These are phyloP conservation scores for Candida silvicultrix DNA, from an alignment of 805 yeast species.

Conservation along the genomic window DNA sequence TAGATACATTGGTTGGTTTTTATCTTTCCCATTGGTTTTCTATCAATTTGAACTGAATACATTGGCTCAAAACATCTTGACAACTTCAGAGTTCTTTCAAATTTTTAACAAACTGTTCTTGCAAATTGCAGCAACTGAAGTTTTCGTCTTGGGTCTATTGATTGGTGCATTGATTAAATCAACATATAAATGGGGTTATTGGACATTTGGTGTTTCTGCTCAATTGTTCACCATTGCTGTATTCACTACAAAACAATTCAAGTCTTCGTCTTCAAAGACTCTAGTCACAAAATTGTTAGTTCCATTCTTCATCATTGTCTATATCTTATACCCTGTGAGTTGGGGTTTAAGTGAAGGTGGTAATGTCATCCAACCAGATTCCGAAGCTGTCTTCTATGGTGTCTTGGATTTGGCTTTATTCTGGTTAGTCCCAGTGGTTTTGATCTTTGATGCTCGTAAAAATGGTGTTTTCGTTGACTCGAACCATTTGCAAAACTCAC, in stretches of 20 bases:
- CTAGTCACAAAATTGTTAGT: conserved; percentile 3
- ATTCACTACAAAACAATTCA: background rate
- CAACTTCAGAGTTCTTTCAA: conserved; percentile 10
- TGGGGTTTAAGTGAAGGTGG: conserved; percentile 56
- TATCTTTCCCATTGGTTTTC: conserved; percentile 36
- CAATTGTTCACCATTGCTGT: conserved; percentile 31
- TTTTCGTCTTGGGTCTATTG: conserved; percentile 46
- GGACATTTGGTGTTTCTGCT: conserved; percentile 43
- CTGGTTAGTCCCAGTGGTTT: background rate
- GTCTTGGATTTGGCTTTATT: conserved; percentile 32
- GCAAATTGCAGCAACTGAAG: conserved; percentile 38
- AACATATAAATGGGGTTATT: conserved; percentile 66
- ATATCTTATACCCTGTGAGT: conserved; percentile 35
- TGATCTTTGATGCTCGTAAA: conserved; percentile 12
- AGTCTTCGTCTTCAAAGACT: conserved; percentile 4
- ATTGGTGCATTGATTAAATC: conserved; percentile 50
- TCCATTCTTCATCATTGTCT: conserved; percentile 26
- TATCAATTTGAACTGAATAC: background rate
- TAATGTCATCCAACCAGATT: conserved; percentile 44
- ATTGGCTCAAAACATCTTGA: conserved; percentile 1
- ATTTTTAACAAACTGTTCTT: conserved; percentile 26
- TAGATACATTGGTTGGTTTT: conserved; percentile 52
- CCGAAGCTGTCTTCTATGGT: conserved; percentile 52
- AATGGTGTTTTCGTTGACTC: conserved; percentile 12
- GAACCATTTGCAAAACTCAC: conserved; percentile 2